Percentiles rank a stretch among this genome's conserved stretches.
Evolutionary conservation across 176 grass and related monocot species (phyloP).

Genomic region (Triticum aestivum): DNA sequence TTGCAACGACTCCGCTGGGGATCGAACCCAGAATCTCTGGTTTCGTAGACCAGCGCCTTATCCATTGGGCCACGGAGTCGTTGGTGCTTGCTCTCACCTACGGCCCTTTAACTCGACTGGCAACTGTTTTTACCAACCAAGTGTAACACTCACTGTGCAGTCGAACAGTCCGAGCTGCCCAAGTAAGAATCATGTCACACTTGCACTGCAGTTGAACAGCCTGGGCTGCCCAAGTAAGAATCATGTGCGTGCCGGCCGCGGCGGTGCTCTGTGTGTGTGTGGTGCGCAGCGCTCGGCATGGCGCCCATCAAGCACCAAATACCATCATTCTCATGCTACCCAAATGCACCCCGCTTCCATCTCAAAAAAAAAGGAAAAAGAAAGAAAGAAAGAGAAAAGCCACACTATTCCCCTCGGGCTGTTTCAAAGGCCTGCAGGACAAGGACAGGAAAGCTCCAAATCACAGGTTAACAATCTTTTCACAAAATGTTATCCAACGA

Average conservation of each 20-base stretch:
- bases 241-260: neutral
- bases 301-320: constrained; percentile 24
- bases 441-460: neutral
- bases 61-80: constrained; percentile 96
- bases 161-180: neutral
- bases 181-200: neutral
- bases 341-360: neutral
- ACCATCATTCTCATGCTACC: neutral
- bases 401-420: neutral
- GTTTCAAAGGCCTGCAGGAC: neutral
- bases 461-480: too few species aligned
- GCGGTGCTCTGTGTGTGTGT: neutral
- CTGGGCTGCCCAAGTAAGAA: too few species aligned
- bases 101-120: too few species aligned
- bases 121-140: too few species aligned
- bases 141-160: too few species aligned
- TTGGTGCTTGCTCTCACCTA: neutral
- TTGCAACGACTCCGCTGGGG: constrained; percentile 77
- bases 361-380: neutral
- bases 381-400: neutral
- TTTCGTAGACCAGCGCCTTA: constrained; percentile 99
- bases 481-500: neutral
- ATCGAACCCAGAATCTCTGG: constrained; percentile 99
- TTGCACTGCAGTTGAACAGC: too few species aligned
- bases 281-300: neutral